Evolutionary conservation across 192 early-diverging fungal genomes (phyloP), one percentile per base, ranked within the genome.

Genomic region (Coemansia nantahalensis): DNA sequence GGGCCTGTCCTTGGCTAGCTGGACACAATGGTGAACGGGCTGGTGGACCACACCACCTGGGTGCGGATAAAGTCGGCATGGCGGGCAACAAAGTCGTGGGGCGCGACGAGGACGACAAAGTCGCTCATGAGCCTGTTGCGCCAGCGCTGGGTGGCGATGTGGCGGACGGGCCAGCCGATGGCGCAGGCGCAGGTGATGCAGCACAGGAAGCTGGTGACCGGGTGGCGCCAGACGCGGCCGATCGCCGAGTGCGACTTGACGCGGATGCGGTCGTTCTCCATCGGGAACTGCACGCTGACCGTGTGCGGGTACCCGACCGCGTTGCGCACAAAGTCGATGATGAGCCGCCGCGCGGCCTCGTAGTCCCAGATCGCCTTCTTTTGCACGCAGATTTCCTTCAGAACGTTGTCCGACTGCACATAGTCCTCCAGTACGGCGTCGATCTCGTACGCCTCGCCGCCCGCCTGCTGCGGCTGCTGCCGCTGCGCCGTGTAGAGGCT

Each of bases 301-400:
- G 19, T 59, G 40, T 76, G 72, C 41, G 72, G 64, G 28, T 76
- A 76, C 26, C 65, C 72, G 2, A 43, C 22, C n/a, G 61, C 43
- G 28, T 21, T 32, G 31, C 36, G 42, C 4, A 76, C 40, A 28
- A 64, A 56, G 0, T 36, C 37, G 2, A 15, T 24, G n/a, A 76
- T 52, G 35, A 65, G 56, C 1, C 48, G 45, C 24, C 72, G 60
- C 14, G 57, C 62, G 10, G 54, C 39, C 0, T 68, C 72, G 31
- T 76, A 76, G 51, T 76, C 72, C 72, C 72, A 76, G 15, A 76
- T 76, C 7, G 56, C 72, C 41, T 64, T 68, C 46, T 76, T 76
- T 24, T 60, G 53, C 19, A 76, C 61, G 7, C 28, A 18, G 18
- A 76, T 54, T 16, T 76, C 65, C 50, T 76, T 76, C 22, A 76